Evolutionary conservation across 83 land plant species (phyloP).

Genomic region (Larix sibirica): DNA sequence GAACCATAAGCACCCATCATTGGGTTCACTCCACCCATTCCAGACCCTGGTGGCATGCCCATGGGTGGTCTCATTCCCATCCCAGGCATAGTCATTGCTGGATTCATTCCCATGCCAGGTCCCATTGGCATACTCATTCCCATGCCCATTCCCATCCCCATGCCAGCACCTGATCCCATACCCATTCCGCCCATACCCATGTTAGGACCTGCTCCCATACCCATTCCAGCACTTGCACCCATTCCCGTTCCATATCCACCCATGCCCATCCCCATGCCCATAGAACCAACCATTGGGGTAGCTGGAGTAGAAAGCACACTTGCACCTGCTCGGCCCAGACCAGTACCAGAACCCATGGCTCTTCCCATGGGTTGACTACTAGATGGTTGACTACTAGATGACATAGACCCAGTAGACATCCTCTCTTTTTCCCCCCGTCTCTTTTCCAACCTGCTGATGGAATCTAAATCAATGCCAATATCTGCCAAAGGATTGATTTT

Average conservation of each 20-base stretch:
- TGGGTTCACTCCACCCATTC: slow-evolving; percentile 49
- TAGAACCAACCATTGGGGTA: slow-evolving; percentile 47
- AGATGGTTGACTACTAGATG: slow-evolving; percentile 47
- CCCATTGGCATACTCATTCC: slow-evolving; percentile 20
- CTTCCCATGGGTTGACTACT: slow-evolving; percentile 72
- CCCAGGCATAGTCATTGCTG: slow-evolving; percentile 16
- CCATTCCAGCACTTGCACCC: slow-evolving; percentile 34
- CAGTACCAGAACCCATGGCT: slow-evolving; percentile 99
- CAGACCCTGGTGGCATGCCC: slow-evolving; percentile 28
- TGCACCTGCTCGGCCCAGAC: slow-evolving; percentile 89
- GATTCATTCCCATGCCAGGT: slow-evolving; percentile 17
- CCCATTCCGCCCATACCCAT: slow-evolving; percentile 48
- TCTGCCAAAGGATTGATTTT: slow-evolving; percentile 87
- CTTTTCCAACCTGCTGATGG: slow-evolving; percentile 69
- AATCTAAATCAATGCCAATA: slow-evolving; percentile 89
- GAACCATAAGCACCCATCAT: slow-evolving; percentile 52
- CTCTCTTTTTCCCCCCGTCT: slow-evolving; percentile 57
- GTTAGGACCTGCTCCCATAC: slow-evolving; percentile 29
- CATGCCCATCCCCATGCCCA: slow-evolving; percentile 46
- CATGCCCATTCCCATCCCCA: slow-evolving; percentile 27
- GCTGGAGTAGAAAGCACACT: slow-evolving; percentile 51
- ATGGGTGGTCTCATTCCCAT: slow-evolving; percentile 45
- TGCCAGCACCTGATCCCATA: slow-evolving; percentile 29
- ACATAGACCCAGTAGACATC: slow-evolving; percentile 28
- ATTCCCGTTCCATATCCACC: slow-evolving; percentile 20